Evolutionary conservation across 129 eudicot species (phyloP), one percentile per base, ranked within the genome.

Genomic region (Lactuca saligna): DNA sequence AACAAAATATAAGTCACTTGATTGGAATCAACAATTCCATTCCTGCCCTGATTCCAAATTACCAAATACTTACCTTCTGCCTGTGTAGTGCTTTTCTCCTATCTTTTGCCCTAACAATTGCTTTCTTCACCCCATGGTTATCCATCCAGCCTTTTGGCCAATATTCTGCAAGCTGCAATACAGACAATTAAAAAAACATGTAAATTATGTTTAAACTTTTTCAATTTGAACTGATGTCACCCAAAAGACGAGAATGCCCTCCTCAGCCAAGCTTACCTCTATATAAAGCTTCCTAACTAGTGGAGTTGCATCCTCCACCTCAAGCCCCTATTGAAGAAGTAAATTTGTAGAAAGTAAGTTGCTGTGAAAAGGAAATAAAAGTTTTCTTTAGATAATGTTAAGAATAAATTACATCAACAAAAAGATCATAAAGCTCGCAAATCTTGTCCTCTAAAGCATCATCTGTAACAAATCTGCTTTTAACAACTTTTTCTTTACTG

Each of bases 111-210:
- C 86, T 82, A 63, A 74, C 74, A 69, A 93, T 87, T 61, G 98
- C 98, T 50, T 84, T 85, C 75, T 93, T 93, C 17, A 93, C 87
- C 73, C 98, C 97, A 79, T 85, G 79, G 77, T 84, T 81, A 79
- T 93, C 95, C 98, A 93, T 89, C 55, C 75, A 63, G 51, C 96
- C 96, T 78, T 75, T 81, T 8, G 98, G 98, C 96, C 96, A 93
- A 73, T 84, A 41, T 83, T 80, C 95, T 17, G 91, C 86, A 77
- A 93, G 92, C 98, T 93, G 85, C 72, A 76, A 50, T 25, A 71
- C 55, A 37, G 31, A 79, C 59, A 66, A 46, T 12, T 12, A 46
- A 46, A 25, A 25, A 60, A 6, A 63, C 60, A 44, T 59, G 15
- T 60, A 55, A 69, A 56, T 59, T 29, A 38, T 68, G 48, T 37